These are phyloP conservation scores for Hyphopichia burtonii DNA, from an alignment of 1,139 yeast species.

Conservation along the genomic window DNA sequence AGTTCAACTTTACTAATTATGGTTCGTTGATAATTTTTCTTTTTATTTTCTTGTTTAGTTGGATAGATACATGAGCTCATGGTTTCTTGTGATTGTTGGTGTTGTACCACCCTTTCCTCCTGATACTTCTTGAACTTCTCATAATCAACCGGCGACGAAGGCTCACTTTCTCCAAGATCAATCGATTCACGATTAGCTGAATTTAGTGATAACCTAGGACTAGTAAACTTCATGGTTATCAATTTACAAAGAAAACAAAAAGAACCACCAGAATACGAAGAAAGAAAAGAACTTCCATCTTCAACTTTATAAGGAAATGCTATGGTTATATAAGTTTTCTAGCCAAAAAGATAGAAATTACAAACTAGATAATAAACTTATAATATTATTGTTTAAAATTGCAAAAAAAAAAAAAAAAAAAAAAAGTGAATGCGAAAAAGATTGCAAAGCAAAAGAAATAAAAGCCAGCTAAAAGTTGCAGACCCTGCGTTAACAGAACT, in stretches of 20 bases:
- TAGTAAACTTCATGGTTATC: not conserved
- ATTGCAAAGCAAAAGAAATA: too few species aligned
- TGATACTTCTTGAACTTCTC: not conserved
- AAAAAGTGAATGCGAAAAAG: not conserved
- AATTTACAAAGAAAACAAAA: too few species aligned
- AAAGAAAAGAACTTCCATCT: too few species aligned
- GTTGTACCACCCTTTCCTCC: not conserved
- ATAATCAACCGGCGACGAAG: not conserved
- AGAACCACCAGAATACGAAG: too few species aligned
- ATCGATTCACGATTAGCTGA: not conserved
- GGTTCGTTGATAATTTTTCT: not conserved
- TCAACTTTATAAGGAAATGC: too few species aligned
- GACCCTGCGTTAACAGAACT: too few species aligned
- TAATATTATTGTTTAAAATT: not conserved
- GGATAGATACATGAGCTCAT: not conserved
- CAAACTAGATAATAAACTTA: not conserved
- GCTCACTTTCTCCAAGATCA: not conserved
- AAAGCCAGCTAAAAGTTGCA: too few species aligned
- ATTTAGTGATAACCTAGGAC: not conserved
- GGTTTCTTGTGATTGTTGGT: slow-evolving; percentile 1
- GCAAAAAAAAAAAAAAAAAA: not conserved
- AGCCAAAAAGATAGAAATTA: not conserved
- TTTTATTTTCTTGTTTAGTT: not conserved
- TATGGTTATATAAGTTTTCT: too few species aligned
- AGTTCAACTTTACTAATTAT: not conserved